Evolutionary conservation across 192 early-diverging fungal genomes (phyloP), one percentile per base, ranked within the genome.

Genomic region (Lunasporangiospora selenospora): DNA sequence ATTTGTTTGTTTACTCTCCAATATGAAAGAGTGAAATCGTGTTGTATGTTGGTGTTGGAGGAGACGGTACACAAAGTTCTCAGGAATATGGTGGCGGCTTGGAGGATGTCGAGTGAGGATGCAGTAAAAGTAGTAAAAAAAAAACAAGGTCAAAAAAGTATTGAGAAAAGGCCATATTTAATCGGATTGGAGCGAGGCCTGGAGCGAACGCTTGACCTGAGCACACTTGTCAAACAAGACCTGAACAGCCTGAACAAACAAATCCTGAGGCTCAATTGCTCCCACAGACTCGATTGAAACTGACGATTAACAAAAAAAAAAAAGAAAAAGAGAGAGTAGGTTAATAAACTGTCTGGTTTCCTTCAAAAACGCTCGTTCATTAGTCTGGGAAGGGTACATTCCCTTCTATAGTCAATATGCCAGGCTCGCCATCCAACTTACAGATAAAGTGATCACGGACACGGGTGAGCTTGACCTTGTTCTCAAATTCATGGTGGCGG

Each of bases 371-470:
- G 36, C n/a, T 56, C 46, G 43, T 58, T 19, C 13, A 24, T 19
- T 32, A 55, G 61, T 43, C 39, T 12, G 12, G 12, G 39, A 13
- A 27, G 46, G 34, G 32, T 36, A n/a, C n/a, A n/a, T n/a, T n/a
- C n/a, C n/a, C n/a, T n/a, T 34, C 15, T 30, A 64, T n/a, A n/a
- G n/a, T n/a, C n/a, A 4, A 77, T 18, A 18, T 52, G 2, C 3
- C 39, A 4, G n/a, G 53, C 24, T 6, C 19, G 4, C 56, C 19
- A 21, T 18, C 45, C 21, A 32, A 79, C 84, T 92, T 93, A 90
- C 92, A 99, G 54, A 99, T 94, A 70, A 98, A 99, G 76, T 99
- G 97, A 67, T 99, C 95, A 32, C 95, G 93, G 26, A 96, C 86
- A 36, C 97, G 86, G 26, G 89, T 90, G 38, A 99, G 80, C 40